Percentiles rank a stretch among this genome's conserved stretches.
Conservation (phyloP, 179 eudicot species). For the Beta macrorhiza region DNA sequence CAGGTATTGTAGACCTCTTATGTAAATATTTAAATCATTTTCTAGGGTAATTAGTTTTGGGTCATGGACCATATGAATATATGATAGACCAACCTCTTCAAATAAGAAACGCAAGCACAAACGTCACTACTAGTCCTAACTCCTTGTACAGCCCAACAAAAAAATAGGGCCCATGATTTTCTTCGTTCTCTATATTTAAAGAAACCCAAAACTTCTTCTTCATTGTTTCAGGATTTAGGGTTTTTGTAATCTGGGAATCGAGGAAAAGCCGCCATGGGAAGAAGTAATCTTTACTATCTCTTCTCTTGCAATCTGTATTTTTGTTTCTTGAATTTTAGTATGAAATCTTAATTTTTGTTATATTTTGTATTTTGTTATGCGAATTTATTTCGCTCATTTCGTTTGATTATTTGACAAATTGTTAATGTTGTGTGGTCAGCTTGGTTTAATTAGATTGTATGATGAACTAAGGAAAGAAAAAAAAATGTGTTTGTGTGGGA, state of each 20-base stretch:
- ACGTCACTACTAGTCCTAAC: neutral
- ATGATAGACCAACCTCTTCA: no score
- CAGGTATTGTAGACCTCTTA: no score
- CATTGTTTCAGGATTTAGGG: neutral
- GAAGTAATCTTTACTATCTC: conserved; percentile 23
- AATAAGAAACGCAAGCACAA: neutral
- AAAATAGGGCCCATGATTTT: neutral
- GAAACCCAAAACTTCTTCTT: neutral
- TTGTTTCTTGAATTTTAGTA: neutral
- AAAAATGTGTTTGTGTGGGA: no score
- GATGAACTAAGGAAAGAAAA: no score
- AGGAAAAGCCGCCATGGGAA: conserved; percentile 29
- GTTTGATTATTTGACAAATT: no score
- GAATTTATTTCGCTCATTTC: neutral
- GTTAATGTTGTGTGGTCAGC: conserved; percentile 34
- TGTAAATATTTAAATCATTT: no score
- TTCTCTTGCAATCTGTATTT: neutral
- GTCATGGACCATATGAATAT: no score
- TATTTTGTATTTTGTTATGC: neutral
- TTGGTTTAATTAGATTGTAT: conserved; percentile 13
- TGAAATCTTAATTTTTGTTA: neutral
- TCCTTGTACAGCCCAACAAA: neutral
- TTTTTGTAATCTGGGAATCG: neutral
- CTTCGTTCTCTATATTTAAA: neutral
- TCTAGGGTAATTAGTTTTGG: no score